Evolutionary conservation across 352 stramenopile species (phyloP), one percentile per base, ranked within the genome.

Genomic region (Phytophthora multivora): DNA sequence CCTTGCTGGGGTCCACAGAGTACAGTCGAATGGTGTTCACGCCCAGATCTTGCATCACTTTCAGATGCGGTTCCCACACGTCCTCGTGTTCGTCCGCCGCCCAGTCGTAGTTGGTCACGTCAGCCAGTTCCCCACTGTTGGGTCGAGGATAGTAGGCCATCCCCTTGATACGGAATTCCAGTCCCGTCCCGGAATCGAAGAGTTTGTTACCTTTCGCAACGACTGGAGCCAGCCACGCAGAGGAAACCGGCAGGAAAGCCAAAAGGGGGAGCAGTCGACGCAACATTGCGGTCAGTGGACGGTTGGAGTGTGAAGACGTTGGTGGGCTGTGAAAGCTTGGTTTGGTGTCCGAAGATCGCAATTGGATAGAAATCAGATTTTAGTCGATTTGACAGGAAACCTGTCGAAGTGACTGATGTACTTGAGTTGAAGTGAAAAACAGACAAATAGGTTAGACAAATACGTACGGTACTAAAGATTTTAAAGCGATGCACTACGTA

Each of bases 151-250:
- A 89, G 54, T 91, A 89, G 16, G 75, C 79, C 75, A 91, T 83
- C 9, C 82, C 81, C 31, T 89, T 88, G 40, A 89, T 76, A 21
- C 77, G 71, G 55, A 91, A 89, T 57, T 96, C 83, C 8, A 77
- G 41, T 11, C 79, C 77, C 1, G 80, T 86, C 3, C 75, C 56
- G 12, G 76, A 83, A 67, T 93, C 71, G 67, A 95, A 97, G 60
- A 96, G 83, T 62, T 94, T 95, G 75, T 93, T 93, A 58, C 86
- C 84, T 52, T 85, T 87, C 28, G 59, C 35, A 4, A 87, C 54
- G 60, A 89, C 78, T 4, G 72, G 75, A 10, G 75, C 42, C 12
- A 80, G n/a, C 79, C 74, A 89, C n/a, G 72, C 77, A 1, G 38
- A 25, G 1, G 47, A 25, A n/a, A 26, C n/a, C 3, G 59, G 59